Conservation (phyloP, 768 basidiomycete species). For the Suillus luteus region DNA sequence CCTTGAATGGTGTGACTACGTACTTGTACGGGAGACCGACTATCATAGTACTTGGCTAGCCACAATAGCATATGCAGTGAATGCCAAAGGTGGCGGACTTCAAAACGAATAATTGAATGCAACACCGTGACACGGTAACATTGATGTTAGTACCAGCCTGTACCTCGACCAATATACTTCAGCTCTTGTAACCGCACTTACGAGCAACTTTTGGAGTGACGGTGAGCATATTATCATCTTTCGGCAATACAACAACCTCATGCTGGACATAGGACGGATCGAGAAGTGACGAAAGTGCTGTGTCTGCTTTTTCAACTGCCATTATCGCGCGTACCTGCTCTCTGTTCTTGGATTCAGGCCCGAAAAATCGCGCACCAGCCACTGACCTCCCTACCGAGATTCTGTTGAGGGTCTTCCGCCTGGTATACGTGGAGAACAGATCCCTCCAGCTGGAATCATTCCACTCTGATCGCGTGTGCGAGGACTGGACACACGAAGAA, state of each 20-base stretch:
- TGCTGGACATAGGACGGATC: neutral
- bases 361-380: neutral
- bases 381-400: slow-evolving; percentile 4
- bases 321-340: neutral
- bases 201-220: neutral
- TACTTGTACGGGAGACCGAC: too few species aligned
- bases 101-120: neutral
- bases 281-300: neutral
- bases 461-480: neutral
- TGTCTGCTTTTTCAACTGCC: neutral
- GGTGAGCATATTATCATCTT: neutral
- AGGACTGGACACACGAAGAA: slow-evolving; percentile 10
- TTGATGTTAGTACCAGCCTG: neutral
- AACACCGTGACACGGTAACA: too few species aligned
- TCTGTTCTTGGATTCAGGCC: neutral
- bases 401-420: slow-evolving; percentile 2
- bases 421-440: slow-evolving; percentile 1
- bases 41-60: too few species aligned
- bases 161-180: neutral
- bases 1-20: too few species aligned
- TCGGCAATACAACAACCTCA: neutral
- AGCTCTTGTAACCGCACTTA: neutral
- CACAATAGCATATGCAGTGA: too few species aligned
- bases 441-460: neutral
- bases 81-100: neutral